Conservation (phyloP, 106 monocot genomes). For the Iris macrosiphon region DNA sequence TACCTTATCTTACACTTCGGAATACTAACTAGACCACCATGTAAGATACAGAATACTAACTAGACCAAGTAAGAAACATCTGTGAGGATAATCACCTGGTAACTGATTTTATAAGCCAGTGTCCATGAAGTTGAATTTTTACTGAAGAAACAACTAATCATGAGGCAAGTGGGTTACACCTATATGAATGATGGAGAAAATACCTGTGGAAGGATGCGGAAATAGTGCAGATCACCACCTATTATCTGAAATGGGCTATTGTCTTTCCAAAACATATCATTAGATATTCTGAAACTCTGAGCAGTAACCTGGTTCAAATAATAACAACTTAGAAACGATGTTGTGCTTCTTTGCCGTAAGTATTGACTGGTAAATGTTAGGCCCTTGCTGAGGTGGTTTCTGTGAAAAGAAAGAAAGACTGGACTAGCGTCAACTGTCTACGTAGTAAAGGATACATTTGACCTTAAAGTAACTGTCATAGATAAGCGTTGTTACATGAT, state of each 20-base stretch:
- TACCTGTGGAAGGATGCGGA: slow-evolving; percentile 83
- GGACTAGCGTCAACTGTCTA: not conserved
- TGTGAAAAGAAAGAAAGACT: not conserved
- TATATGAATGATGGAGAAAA: not conserved
- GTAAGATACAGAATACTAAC: no score
- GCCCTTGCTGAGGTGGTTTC: no score
- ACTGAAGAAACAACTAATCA: no score
- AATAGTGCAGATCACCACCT: slow-evolving; percentile 94
- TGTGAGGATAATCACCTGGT: no score
- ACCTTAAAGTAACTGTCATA: not conserved
- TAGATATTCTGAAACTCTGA: slow-evolving; percentile 53
- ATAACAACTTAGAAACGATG: not conserved
- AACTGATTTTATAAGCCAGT: no score
- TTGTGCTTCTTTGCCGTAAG: no score
- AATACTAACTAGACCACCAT: no score
- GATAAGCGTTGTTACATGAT: not conserved
- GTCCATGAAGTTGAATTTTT: no score
- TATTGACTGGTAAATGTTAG: no score
- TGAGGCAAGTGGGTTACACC: no score
- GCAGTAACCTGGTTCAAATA: slow-evolving; percentile 13
- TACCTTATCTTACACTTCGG: no score
- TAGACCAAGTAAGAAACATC: no score
- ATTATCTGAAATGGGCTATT: slow-evolving; percentile 68
- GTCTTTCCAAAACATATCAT: slow-evolving; percentile 87
- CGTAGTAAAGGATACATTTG: not conserved